Percentiles rank a stretch among this genome's conserved stretches.
Conservation (phyloP, 805 yeast species). For the Metschnikowia shivogae region DNA sequence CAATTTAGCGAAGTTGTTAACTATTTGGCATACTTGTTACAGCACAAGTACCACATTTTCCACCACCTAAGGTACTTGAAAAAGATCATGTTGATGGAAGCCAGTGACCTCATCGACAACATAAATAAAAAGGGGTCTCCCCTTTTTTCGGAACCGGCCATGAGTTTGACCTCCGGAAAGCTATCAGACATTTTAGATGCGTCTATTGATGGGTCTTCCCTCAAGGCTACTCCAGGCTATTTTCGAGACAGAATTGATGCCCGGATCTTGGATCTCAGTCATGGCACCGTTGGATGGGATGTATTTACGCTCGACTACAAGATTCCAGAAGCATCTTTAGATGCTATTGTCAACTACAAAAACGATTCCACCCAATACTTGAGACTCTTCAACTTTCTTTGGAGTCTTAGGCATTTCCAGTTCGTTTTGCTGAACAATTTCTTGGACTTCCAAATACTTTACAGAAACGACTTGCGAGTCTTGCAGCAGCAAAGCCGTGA, state of each 20-base stretch:
- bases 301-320: conserved; percentile 83
- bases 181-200: conserved; percentile 62
- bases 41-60: conserved; percentile 43
- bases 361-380: conserved; percentile 50
- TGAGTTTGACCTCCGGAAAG: conserved; percentile 58
- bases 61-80: conserved; percentile 60
- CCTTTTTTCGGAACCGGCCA: conserved; percentile 57
- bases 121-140: conserved; percentile 53
- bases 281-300: conserved; percentile 82
- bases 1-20: conserved; percentile 53
- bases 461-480: conserved; percentile 23
- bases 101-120: conserved; percentile 77
- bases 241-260: conserved; percentile 69
- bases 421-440: conserved; percentile 42
- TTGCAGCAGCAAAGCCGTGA: conserved; percentile 13
- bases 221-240: conserved; percentile 32
- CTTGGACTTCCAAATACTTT: conserved; percentile 24
- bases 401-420: conserved; percentile 68
- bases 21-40: conserved; percentile 47
- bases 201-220: conserved; percentile 54
- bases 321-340: conserved; percentile 51
- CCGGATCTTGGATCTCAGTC: conserved; percentile 67
- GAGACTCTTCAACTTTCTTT: conserved; percentile 77
- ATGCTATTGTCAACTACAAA: conserved; percentile 29
- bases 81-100: conserved; percentile 62